phyloP scores from a whole-genome alignment of 306 rosid species.

The Gleditsia sinensis region DNA sequence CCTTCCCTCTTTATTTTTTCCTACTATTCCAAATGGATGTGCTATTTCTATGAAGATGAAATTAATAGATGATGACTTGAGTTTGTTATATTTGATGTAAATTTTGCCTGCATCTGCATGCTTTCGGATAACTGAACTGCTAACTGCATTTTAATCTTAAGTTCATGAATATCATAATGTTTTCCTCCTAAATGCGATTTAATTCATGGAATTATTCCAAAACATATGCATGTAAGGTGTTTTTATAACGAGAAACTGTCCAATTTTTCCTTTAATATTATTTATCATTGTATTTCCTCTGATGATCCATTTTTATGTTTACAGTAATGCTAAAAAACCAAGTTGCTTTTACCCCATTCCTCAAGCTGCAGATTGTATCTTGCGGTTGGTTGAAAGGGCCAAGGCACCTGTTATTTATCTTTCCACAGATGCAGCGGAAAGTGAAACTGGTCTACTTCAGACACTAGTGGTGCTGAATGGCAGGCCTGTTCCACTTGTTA shows the following conservation, averaged over 20 bases:
- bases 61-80: not conserved
- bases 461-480: constrained; percentile 64
- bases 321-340: constrained; percentile 73
- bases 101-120: not conserved
- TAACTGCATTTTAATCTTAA: not conserved
- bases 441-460: constrained; percentile 75
- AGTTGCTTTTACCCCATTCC: constrained; percentile 93
- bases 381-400: constrained; percentile 56
- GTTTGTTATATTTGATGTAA: not conserved
- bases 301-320: constrained; percentile 32
- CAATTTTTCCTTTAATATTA: not conserved
- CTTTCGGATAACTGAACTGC: constrained; percentile 3
- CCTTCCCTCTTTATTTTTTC: not conserved
- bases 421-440: constrained; percentile 86
- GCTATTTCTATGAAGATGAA: not conserved
- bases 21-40: not conserved
- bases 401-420: constrained; percentile 77
- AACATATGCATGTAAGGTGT: not conserved
- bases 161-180: not conserved
- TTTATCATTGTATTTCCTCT: constrained; percentile 8
- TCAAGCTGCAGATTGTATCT: constrained; percentile 84
- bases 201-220: not conserved
- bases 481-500: constrained; percentile 72
- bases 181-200: not conserved
- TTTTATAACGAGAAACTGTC: not conserved